Conservation (phyloP, 768 basidiomycete species). For the Lactarius akahatsu region DNA sequence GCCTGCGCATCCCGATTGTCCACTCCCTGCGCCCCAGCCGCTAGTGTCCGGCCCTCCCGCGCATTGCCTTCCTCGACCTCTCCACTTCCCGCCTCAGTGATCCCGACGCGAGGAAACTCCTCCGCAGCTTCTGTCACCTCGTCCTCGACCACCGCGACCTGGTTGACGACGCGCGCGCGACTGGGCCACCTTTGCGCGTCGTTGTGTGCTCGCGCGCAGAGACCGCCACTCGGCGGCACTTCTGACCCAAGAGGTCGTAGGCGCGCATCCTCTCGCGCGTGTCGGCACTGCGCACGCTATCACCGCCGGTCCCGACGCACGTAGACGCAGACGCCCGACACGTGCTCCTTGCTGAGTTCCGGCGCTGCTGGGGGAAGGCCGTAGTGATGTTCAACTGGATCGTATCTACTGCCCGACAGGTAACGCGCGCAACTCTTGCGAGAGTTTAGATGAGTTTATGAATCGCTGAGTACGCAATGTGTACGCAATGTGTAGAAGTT, state of each 20-base stretch:
- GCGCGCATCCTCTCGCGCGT: conserved; percentile 54
- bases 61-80: conserved; percentile 60
- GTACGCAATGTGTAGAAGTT: too few relatives aligned
- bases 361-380: conserved; percentile 62
- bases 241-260: conserved; percentile 44
- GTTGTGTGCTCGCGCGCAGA: conserved; percentile 30
- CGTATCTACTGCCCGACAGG: conserved; percentile 34
- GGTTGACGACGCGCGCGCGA: conserved; percentile 44
- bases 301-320: conserved; percentile 43
- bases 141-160: conserved; percentile 67
- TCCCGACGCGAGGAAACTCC: conserved; percentile 28
- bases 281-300: conserved; percentile 48
- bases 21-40: too few relatives aligned
- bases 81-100: too few relatives aligned
- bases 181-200: too few relatives aligned
- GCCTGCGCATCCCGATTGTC: too few relatives aligned
- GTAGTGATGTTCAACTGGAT: conserved; percentile 50
- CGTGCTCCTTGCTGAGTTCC: conserved; percentile 51
- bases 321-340: conserved; percentile 39
- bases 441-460: too few relatives aligned
- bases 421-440: too few relatives aligned
- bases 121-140: conserved; percentile 56
- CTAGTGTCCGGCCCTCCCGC: too few relatives aligned
- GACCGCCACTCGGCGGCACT: conserved; percentile 48
- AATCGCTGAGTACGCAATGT: too few relatives aligned